A percentile compares a stretch with the other conserved stretches of the same genome.
phyloP scores from a whole-genome alignment of 1,284 basidiomycete species.

The Exobasidium cylindrosporum region DNA sequence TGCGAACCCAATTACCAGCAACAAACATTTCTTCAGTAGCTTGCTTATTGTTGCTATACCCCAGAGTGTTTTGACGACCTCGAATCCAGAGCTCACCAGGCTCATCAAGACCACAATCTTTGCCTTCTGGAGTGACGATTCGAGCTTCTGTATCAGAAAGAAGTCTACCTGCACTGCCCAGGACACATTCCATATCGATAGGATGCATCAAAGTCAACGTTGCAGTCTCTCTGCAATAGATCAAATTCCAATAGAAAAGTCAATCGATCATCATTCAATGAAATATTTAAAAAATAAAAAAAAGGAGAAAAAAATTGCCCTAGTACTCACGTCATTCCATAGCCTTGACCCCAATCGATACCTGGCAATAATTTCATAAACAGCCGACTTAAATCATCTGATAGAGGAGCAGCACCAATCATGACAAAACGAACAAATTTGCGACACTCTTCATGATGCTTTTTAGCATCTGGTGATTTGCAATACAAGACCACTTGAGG shows the following conservation, averaged over 20 bases:
- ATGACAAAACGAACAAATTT: slow-evolving; percentile 33
- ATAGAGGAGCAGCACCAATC: slow-evolving; percentile 41
- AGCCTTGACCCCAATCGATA: slow-evolving; percentile 44
- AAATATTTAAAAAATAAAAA: too few relatives aligned
- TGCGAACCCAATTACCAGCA: slow-evolving; percentile 38
- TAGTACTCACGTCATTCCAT: slow-evolving; percentile 22
- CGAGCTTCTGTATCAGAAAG: slow-evolving; percentile 37
- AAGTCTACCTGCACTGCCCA: slow-evolving; percentile 18
- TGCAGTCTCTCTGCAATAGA: slow-evolving; percentile 24
- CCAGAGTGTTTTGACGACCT: slow-evolving; percentile 57
- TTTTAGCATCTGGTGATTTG: slow-evolving; percentile 19
- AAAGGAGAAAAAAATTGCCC: too few relatives aligned
- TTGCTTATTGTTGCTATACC: slow-evolving; percentile 55
- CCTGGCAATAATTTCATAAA: slow-evolving; percentile 31
- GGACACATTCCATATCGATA: neutral
- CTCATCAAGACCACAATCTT: slow-evolving; percentile 41
- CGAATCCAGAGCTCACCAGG: slow-evolving; percentile 58
- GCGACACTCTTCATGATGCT: slow-evolving; percentile 25
- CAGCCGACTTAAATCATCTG: slow-evolving; percentile 37
- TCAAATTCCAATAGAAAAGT: too few relatives aligned
- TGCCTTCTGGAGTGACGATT: slow-evolving; percentile 41
- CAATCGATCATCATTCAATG: too few relatives aligned
- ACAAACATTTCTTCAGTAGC: slow-evolving; percentile 42
- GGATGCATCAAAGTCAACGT: slow-evolving; percentile 19
- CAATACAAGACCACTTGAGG: slow-evolving; percentile 26